Percentiles rank a stretch among this genome's conserved stretches.
phyloP scores from a whole-genome alignment of 78 protist genomes.

The Diacronema lutheri region DNA sequence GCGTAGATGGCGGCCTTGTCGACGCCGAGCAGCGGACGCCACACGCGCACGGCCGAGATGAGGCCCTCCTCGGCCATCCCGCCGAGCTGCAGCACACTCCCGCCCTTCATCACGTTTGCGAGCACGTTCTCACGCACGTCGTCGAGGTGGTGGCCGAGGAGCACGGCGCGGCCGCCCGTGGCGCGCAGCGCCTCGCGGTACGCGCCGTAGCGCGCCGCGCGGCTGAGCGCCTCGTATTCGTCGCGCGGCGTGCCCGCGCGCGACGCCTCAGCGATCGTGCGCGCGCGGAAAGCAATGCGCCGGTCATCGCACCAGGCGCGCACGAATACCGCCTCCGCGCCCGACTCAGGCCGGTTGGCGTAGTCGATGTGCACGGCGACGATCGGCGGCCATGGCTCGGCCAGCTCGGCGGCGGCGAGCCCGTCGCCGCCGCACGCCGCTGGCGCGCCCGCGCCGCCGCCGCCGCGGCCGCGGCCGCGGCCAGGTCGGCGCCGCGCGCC shows the following conservation, averaged over 20 bases:
- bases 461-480: too few species aligned
- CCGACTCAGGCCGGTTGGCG: slow-evolving; percentile 29
- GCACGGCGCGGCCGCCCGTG: neutral
- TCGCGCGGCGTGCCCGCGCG: slow-evolving; percentile 38
- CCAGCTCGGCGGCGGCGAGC: neutral
- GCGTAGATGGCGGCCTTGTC: slow-evolving; percentile 30
- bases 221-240: slow-evolving; percentile 32
- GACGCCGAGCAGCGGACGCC: slow-evolving; percentile 48
- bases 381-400: neutral
- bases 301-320: slow-evolving; percentile 16
- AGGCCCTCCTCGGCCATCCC: slow-evolving; percentile 38
- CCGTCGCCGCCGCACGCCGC: neutral
- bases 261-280: neutral
- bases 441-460: neutral
- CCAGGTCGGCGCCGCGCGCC: too few species aligned
- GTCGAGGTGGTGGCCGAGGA: slow-evolving; percentile 52
- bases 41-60: slow-evolving; percentile 22
- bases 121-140: slow-evolving; percentile 57
- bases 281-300: neutral
- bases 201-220: slow-evolving; percentile 27
- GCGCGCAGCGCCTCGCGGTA: neutral
- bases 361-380: slow-evolving; percentile 45
- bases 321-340: slow-evolving; percentile 29
- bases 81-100: slow-evolving; percentile 26
- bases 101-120: slow-evolving; percentile 48